Evolutionary conservation across 1,139 yeast genomes (phyloP).

Genomic region (Zygoascus sp.): DNA sequence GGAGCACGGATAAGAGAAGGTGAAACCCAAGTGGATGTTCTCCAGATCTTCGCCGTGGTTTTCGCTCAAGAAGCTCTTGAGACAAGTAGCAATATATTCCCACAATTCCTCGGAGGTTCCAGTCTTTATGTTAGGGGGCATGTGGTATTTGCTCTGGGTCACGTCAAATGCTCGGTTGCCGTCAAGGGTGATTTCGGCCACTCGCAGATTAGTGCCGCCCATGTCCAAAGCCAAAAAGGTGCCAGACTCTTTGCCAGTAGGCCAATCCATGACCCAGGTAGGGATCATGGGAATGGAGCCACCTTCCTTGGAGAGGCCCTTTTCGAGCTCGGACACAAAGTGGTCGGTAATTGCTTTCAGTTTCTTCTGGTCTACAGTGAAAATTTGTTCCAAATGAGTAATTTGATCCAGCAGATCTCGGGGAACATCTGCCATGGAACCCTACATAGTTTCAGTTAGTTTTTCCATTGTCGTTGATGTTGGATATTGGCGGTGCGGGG

Average conservation of each 20-base stretch:
- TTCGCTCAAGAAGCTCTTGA: slow-evolving; percentile 56
- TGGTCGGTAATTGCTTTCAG: slow-evolving; percentile 65
- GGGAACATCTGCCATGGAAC: slow-evolving; percentile 75
- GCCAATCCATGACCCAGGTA: slow-evolving; percentile 92
- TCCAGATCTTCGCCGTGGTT: slow-evolving; percentile 44
- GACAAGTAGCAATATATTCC: slow-evolving; percentile 79
- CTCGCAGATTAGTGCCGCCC: slow-evolving; percentile 93
- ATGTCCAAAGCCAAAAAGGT: slow-evolving; percentile 88
- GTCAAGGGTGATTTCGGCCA: slow-evolving; percentile 73
- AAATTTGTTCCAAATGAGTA: slow-evolving; percentile 53
- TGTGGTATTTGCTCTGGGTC: slow-evolving; percentile 69
- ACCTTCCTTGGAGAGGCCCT: slow-evolving; percentile 66
- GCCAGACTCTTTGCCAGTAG: slow-evolving; percentile 88
- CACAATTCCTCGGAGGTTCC: slow-evolving; percentile 74
- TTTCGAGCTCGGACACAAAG: slow-evolving; percentile 66
- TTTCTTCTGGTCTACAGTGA: slow-evolving; percentile 57
- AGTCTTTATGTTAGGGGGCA: slow-evolving; percentile 73
- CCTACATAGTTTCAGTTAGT: slow-evolving; percentile 32
- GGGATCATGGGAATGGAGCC: slow-evolving; percentile 96
- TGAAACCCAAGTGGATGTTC: slow-evolving; percentile 77
- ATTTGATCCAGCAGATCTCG: slow-evolving; percentile 57
- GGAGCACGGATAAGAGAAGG: slow-evolving; percentile 89
- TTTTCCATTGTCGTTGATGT: too few species aligned
- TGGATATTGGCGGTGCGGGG: neutral
- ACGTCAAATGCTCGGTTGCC: slow-evolving; percentile 79